Evolutionary conservation across 2,329 filamentous ascomycete species (phyloP), one percentile per base, ranked within the genome.

Genomic region (Bipolaris cookei): DNA sequence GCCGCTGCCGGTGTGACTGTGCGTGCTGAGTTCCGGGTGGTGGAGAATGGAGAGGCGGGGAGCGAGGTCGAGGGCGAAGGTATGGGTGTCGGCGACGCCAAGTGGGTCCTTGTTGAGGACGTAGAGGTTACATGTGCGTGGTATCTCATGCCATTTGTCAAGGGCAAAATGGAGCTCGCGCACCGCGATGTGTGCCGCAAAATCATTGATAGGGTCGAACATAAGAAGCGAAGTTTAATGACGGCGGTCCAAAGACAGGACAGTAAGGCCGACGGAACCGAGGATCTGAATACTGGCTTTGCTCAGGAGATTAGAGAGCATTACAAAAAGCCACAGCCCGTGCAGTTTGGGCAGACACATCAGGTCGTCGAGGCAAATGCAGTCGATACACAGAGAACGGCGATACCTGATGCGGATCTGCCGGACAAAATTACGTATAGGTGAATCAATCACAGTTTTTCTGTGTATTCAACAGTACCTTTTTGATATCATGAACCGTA

Each of bases 131-230:
- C 56, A 49, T 75, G 72, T 50, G 60, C 64, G 10, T 72, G 71
- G 70, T 75, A 62, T 59, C 61, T 76, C 30, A 76, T 76, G 73
- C 73, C 72, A 1, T 72, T 76, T 49, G 72, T 76, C 13, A 67
- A 66, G 41, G 56, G 63, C 48, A 72, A 69, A 52, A 73, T 74
- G 70, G 71, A 75, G 46, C 54, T 62, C 14, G 72, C 72, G 37
- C 72, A 76, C 51, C 51, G 60, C 8, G 70, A 73, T 35, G 72
- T 75, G 5, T 73, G 71, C 50, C 54, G 62, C 38, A 75, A 74
- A 48, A 63, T 76, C 3, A 63, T 75, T 3, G 71, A 74, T 44
- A 74, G 69, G 51, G 69, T 73, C 8, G 64, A 63, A 41, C 69
- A 70, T 62, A 51, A 61, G 51, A 66, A 61, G 46, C 52, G 11